Base-by-base conservation (phyloP, 768 basidiomycete species). In the Mycena galericulata region DNA sequence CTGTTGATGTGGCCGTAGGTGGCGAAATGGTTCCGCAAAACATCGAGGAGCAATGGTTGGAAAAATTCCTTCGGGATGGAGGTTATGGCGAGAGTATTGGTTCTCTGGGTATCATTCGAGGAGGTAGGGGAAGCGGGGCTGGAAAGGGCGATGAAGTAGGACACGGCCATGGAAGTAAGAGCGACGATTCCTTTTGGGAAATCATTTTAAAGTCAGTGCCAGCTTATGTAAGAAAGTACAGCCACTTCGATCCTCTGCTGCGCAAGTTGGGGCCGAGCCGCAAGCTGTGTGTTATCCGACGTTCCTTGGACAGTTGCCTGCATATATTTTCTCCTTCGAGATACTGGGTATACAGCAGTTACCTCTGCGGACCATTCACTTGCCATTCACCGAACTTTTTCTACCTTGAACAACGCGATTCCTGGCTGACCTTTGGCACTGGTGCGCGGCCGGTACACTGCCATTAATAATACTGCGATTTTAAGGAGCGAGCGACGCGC, bases 21-120 rank as follows among this genome's bases (percentile, higher is more conserved):
- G 4, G 82, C 83, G 76, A 99, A 98, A 75, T 97, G 91, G 24
- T 84, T 79, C 45, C 82, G 85, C 26, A 98, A 83, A 20, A 92
- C 86, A 14, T 86, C 79, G 26, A 96, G 84, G 67, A 93, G 85
- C 0, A 85, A 73, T 8, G 91, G 90, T 38, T 90, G 85, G 81
- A 98, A 97, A 78, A 96, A 94, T 1, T 86, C 81, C 36, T 83
- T 86, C 4, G 96, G 94, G 0, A 99, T 80, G 2, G 88, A 85
- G 2, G 96, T 90, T 54, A 99, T 86, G 43, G 95, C 86, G 32
- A 98, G 83, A 0, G 96, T 93, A 79, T 99, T 99, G 34, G 96
- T 97, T 18, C 75, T 74, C 55, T 76, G 70, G 43, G 60, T 32
- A 63, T 60, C 55, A 22, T 45, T 54, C 17, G 72, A 55, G n/a